Conservation (phyloP, 331 rosid genomes). For the Prunus yedoensis region DNA sequence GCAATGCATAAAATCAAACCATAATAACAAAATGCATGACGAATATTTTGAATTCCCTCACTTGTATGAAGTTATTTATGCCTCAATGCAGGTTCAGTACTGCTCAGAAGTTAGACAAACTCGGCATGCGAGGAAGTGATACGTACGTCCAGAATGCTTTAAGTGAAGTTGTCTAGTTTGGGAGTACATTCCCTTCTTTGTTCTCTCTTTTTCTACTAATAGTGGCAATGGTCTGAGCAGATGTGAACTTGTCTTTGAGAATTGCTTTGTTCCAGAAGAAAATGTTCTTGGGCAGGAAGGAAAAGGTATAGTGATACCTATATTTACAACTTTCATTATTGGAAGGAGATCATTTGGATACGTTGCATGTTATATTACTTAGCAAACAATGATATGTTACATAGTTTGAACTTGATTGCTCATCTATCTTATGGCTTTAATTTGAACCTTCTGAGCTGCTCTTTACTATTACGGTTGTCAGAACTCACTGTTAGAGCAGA, state of each 20-base stretch:
- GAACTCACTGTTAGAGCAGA: not conserved
- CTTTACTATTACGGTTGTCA: not conserved
- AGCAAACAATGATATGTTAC: not conserved
- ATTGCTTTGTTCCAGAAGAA: slow-evolving; percentile 93
- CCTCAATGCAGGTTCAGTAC: slow-evolving; percentile 76
- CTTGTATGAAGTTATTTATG: slow-evolving; percentile 15
- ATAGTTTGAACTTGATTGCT: not conserved
- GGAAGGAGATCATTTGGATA: slow-evolving; percentile 11
- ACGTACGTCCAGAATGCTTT: slow-evolving; percentile 58
- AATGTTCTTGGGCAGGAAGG: slow-evolving; percentile 94
- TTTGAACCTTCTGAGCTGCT: not conserved
- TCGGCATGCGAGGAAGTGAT: slow-evolving; percentile 99
- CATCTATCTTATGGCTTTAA: not conserved
- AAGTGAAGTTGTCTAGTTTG: slow-evolving; percentile 14
- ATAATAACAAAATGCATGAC: not conserved
- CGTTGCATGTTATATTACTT: not conserved
- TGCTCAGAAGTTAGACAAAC: slow-evolving; percentile 95
- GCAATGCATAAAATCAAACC: not conserved
- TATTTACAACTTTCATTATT: slow-evolving; percentile 6
- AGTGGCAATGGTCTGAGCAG: slow-evolving; percentile 49
- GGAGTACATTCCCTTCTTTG: slow-evolving; percentile 3
- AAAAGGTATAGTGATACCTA: slow-evolving; percentile 56
- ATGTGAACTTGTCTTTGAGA: slow-evolving; percentile 98
- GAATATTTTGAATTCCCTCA: slow-evolving; percentile 14
- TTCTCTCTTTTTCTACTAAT: slow-evolving; percentile 36